Base-by-base conservation (phyloP, 2,329 filamentous ascomycete species). In the Monilinia laxa region DNA sequence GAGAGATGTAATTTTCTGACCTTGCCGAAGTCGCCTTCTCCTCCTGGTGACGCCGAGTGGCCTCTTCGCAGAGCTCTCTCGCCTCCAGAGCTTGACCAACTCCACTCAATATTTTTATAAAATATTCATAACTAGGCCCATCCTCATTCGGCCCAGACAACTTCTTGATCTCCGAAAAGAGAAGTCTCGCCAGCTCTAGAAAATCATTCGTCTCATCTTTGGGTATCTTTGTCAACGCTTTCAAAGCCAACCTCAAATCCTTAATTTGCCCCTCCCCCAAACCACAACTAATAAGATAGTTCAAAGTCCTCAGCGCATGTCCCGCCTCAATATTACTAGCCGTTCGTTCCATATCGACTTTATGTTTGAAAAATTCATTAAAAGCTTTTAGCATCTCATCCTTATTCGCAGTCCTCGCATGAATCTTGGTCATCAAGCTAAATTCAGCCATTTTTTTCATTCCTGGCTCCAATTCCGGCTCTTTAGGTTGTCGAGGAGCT, bases 391-490 rank as follows among this genome's bases (percentile, higher is more conserved):
- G 78, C 2, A 97, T 80, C 45, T 90, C 85, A n/a, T 82, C 76
- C 3, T 82, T 79, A 0, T 85, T 77, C 20, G 91, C 92, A 12
- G 86, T 84, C 45, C 92, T 85, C 47, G 87, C 81, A 62, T 85
- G 83, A 66, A 90, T 84, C 62, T 84, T 82, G 71, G 88, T 80
- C 68, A 86, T 84, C 71, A 85, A 85, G 63, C 85, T 81, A 76
- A 92, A 84, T 67, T 90, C 84, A 73, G 90, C 84, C 79, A 97
- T 85, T 20, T 84, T 84, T 70, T 87, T 86, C 73, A 93, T 85
- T 64, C 92, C 93, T 0, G 86, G 90, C 73, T 87, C 90, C 68
- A 88, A 80, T 72, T 87, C 83, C 62, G 87, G 81, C 28, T 86
- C 81, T 76, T 87, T 88, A 54, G 87, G 78, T 66, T 84, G 80